Evolutionary conservation across 306 rosid genomes (phyloP).

Genomic region (Medicago arabica): DNA sequence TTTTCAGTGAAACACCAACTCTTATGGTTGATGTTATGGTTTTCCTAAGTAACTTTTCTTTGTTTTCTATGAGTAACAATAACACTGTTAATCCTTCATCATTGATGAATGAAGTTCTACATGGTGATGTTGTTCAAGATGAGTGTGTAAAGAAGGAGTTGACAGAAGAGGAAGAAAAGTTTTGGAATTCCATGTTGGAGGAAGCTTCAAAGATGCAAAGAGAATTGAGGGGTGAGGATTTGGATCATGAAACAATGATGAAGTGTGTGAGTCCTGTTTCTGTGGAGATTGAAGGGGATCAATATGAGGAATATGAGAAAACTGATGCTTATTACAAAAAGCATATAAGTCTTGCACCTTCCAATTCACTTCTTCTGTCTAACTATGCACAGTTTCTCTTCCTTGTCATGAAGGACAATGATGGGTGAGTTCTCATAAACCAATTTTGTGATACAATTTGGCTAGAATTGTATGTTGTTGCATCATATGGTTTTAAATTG

Average conservation of each 20-base stretch:
- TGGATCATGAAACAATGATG: conserved; percentile 49
- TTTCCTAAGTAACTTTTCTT: conserved; percentile 66
- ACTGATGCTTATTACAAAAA: conserved; percentile 66
- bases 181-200: conserved; percentile 65
- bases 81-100: too few species aligned
- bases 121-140: conserved; percentile 23
- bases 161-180: conserved; percentile 51
- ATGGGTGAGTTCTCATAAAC: conserved; percentile 54
- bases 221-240: conserved; percentile 43
- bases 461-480: not conserved
- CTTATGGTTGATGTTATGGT: conserved; percentile 73
- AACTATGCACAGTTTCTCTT: conserved; percentile 86
- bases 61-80: conserved; percentile 56
- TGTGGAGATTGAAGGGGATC: conserved; percentile 67
- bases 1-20: conserved; percentile 68
- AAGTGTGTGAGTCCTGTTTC: conserved; percentile 57
- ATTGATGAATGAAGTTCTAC: conserved; percentile 18
- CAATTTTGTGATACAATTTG: not conserved
- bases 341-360: conserved; percentile 50
- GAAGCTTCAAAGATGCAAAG: conserved; percentile 62
- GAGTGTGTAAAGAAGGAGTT: conserved; percentile 41
- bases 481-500: not conserved
- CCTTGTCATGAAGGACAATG: conserved; percentile 64
- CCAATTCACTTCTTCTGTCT: conserved; percentile 73
- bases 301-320: conserved; percentile 54